phyloP scores from a whole-genome alignment of 2,329 filamentous ascomycete genomes.

The Elsinoe arachidis region DNA sequence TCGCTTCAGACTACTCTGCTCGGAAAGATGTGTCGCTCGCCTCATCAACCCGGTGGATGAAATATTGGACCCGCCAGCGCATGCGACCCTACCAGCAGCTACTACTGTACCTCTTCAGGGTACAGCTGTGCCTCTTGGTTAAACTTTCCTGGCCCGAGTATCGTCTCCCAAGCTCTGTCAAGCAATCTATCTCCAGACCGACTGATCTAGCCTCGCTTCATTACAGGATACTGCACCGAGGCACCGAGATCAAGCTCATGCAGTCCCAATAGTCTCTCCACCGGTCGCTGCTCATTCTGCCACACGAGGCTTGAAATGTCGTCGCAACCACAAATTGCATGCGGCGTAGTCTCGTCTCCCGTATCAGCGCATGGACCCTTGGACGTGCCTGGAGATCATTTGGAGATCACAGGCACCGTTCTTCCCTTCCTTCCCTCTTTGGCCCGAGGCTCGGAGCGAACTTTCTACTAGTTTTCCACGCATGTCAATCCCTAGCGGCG shows the following conservation, averaged over 20 bases:
- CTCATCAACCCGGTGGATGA: background rate
- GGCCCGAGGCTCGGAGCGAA: slow-evolving; percentile 6
- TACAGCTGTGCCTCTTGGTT: background rate
- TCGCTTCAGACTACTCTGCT: background rate
- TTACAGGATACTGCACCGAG: background rate
- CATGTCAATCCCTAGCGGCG: background rate
- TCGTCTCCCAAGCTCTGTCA: background rate
- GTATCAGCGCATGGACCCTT: slow-evolving; percentile 5
- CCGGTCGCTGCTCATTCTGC: background rate
- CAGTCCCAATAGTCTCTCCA: background rate
- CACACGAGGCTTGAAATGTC: background rate
- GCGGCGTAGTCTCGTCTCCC: background rate
- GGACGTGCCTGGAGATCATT: slow-evolving; percentile 10
- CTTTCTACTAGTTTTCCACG: slow-evolving; percentile 3
- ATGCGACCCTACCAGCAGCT: background rate
- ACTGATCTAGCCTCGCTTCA: background rate
- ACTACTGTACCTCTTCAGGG: background rate
- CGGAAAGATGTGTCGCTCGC: background rate
- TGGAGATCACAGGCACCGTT: slow-evolving; percentile 1
- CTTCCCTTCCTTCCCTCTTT: slow-evolving; percentile 2
- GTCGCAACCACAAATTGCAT: background rate
- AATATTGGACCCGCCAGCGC: background rate
- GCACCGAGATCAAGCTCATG: background rate
- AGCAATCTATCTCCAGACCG: background rate
- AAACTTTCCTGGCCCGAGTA: background rate